Percentiles rank a stretch among this genome's conserved stretches.
Evolutionary conservation across 2,329 filamentous ascomycete species (phyloP).

Genomic region (Calcarisporium arbuscula): DNA sequence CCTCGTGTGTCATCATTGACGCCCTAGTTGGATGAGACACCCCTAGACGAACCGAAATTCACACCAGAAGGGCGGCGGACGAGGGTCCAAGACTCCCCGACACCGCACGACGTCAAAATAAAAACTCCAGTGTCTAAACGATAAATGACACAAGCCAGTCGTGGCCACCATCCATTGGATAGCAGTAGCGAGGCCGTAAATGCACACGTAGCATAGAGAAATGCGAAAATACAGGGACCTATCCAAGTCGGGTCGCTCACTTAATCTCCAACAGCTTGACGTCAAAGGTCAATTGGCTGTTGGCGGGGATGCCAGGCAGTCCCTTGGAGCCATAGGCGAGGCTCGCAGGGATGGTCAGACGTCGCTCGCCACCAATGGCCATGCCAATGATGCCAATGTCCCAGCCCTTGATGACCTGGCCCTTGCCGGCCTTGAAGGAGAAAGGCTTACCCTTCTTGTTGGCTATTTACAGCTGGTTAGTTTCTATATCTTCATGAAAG

Average conservation of each 20-base stretch:
- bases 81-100: conserved; percentile 42
- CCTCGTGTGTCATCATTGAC: too few relatives aligned
- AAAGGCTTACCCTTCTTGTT: conserved; percentile 99
- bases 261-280: conserved; percentile 81
- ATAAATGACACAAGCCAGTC: conserved; percentile 10
- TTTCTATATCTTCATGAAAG: too few relatives aligned
- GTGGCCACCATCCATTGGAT: conserved; percentile 3
- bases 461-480: too few relatives aligned
- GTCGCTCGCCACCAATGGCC: conserved; percentile 86
- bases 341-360: conserved; percentile 79
- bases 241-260: conserved; percentile 38
- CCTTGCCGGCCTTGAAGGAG: conserved; percentile 86
- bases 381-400: conserved; percentile 92
- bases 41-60: too few relatives aligned
- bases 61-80: conserved; percentile 30
- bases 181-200: conserved; percentile 5
- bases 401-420: conserved; percentile 99
- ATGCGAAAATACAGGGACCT: conserved; percentile 1
- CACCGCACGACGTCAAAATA: conserved; percentile 25
- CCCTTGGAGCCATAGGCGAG: conserved; percentile 85
- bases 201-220: conserved; percentile 7
- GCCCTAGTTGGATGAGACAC: too few relatives aligned
- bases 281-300: conserved; percentile 90
- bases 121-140: conserved; percentile 7
- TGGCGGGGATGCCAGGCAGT: conserved; percentile 78